Conservation (phyloP, 352 stramenopile species). For the Pilasporangium apinafurcum region DNA sequence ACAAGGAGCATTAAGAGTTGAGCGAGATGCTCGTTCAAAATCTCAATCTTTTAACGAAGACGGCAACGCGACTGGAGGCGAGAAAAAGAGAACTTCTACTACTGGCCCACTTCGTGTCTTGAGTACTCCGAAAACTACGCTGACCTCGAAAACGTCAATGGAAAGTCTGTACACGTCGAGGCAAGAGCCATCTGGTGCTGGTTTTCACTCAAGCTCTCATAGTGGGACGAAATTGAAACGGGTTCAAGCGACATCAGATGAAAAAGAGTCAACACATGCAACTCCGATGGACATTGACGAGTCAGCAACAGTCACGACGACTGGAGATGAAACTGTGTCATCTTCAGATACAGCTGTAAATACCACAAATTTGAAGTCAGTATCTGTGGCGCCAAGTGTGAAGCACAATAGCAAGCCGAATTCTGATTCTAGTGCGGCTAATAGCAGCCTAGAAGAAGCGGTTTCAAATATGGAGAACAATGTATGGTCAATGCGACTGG, state of each 20-base stretch:
- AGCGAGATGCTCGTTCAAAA: conserved; percentile 20
- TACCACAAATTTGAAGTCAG: too few relatives aligned
- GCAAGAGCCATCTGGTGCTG: conserved; percentile 17
- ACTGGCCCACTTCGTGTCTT: conserved; percentile 28
- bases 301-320: conserved; percentile 6
- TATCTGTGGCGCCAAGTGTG: not conserved
- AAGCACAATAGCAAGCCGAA: too few relatives aligned
- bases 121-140: conserved; percentile 16
- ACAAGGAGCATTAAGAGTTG: conserved; percentile 31
- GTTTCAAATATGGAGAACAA: conserved; percentile 37
- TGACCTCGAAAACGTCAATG: conserved; percentile 7
- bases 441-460: conserved; percentile 50
- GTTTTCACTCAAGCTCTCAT: conserved; percentile 24
- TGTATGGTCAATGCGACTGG: conserved; percentile 62
- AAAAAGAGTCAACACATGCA: too few relatives aligned
- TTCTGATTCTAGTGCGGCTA: too few relatives aligned
- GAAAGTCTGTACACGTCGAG: conserved; percentile 24
- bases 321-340: conserved; percentile 3
- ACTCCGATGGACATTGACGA: conserved; percentile 11
- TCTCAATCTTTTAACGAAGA: conserved; percentile 12
- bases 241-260: too few relatives aligned
- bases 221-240: conserved; percentile 20
- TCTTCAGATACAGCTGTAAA: too few relatives aligned
- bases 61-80: conserved; percentile 1
- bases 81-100: conserved; percentile 13